These are phyloP conservation scores for Ciborinia camelliae DNA, from an alignment of 2,329 filamentous ascomycete species.

Conservation along the genomic window DNA sequence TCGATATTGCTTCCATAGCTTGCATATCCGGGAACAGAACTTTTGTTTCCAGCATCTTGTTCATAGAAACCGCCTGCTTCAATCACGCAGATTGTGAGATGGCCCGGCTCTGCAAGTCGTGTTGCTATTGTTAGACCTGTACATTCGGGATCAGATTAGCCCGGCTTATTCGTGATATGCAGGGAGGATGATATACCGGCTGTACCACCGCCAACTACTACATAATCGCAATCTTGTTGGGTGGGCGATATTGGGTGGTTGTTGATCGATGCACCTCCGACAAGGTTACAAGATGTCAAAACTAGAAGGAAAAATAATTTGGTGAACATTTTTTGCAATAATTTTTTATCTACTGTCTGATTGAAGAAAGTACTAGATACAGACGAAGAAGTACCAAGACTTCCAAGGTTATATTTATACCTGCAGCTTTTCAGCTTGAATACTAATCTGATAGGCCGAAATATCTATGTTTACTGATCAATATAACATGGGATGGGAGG, in stretches of 20 bases:
- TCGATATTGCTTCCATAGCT: slow-evolving; percentile 7
- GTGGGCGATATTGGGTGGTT: background rate
- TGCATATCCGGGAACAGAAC: background rate
- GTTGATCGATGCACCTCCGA: background rate
- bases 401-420: too few species aligned
- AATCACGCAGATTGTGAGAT: background rate
- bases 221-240: slow-evolving; percentile 2
- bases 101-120: background rate
- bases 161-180: background rate
- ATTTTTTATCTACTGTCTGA: background rate
- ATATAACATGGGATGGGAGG: background rate
- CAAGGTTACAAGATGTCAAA: too few species aligned
- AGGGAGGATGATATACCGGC: background rate
- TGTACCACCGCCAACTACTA: slow-evolving; percentile 10
- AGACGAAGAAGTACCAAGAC: background rate
- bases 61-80: slow-evolving; percentile 8
- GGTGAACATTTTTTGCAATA: background rate
- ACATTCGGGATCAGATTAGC: background rate
- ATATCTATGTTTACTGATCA: background rate
- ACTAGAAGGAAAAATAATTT: background rate
- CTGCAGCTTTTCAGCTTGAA: background rate
- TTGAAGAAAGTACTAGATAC: background rate
- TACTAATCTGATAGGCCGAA: background rate
- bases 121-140: slow-evolving; percentile 22
- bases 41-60: background rate